Evolutionary conservation across 2,329 filamentous ascomycete species (phyloP).

Genomic region (Fusarium graminum): DNA sequence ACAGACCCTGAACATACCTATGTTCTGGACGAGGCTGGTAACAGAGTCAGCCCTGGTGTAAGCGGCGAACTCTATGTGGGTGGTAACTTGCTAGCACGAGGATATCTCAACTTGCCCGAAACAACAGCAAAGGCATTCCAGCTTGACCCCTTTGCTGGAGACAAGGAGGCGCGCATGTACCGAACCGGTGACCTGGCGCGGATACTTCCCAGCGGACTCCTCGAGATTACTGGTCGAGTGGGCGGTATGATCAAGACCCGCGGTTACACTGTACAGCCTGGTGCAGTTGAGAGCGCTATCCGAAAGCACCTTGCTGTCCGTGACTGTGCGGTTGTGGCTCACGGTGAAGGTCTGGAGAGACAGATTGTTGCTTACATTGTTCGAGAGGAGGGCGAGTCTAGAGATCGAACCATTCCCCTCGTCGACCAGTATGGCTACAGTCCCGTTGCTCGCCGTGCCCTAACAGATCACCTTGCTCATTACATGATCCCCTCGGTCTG

Average conservation of each 20-base stretch:
- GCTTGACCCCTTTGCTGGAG: slow-evolving; percentile 71
- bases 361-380: slow-evolving; percentile 84
- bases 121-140: slow-evolving; percentile 80
- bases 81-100: slow-evolving; percentile 78
- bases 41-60: slow-evolving; percentile 71
- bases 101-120: slow-evolving; percentile 84
- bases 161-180: slow-evolving; percentile 76
- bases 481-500: slow-evolving; percentile 87
- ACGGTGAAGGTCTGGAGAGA: slow-evolving; percentile 80
- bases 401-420: slow-evolving; percentile 70
- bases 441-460: slow-evolving; percentile 72
- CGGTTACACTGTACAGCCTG: slow-evolving; percentile 82
- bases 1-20: slow-evolving; percentile 77
- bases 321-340: slow-evolving; percentile 78
- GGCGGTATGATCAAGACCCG: slow-evolving; percentile 86
- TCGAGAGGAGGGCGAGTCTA: slow-evolving; percentile 70
- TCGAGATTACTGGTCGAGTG: slow-evolving; percentile 82
- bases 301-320: slow-evolving; percentile 76
- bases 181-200: slow-evolving; percentile 79
- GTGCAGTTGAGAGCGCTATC: slow-evolving; percentile 81
- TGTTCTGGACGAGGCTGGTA: slow-evolving; percentile 76
- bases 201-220: slow-evolving; percentile 73
- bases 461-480: slow-evolving; percentile 77
- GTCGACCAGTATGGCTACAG: slow-evolving; percentile 80
- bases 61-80: slow-evolving; percentile 82